phyloP scores from a whole-genome alignment of 164 flowering plant genomes.

The Nelumbo lutea region DNA sequence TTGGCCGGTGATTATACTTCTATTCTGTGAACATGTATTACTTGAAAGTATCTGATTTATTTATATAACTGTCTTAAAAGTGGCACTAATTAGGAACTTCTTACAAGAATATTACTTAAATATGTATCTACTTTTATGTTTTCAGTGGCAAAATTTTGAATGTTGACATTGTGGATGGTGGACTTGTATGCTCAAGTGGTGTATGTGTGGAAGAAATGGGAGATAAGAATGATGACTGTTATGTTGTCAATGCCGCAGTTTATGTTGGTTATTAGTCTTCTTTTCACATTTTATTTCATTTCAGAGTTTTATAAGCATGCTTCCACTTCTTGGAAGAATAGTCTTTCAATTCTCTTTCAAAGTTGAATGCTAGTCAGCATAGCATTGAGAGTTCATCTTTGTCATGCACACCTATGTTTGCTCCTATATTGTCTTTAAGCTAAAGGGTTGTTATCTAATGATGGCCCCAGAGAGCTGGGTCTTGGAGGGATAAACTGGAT shows the following conservation, averaged over 20 bases:
- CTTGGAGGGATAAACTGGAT: too few relatives aligned
- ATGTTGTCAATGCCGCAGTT: constrained; percentile 92
- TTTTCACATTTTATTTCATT: background rate
- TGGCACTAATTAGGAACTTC: background rate
- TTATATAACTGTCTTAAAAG: background rate
- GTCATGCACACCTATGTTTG: too few relatives aligned
- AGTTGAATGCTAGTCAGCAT: background rate
- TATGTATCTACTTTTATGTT: background rate
- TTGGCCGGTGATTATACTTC: background rate
- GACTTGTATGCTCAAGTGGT: constrained; percentile 91
- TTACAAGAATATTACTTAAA: background rate
- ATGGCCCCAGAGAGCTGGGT: too few relatives aligned
- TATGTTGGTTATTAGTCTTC: constrained; percentile 77
- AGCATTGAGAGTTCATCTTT: background rate
- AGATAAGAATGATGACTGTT: constrained; percentile 90
- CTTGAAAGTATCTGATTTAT: background rate
- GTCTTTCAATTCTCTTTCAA: background rate
- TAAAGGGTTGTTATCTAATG: too few relatives aligned
- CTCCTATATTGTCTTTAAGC: too few relatives aligned
- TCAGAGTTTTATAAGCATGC: constrained; percentile 1
- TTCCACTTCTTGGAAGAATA: background rate
- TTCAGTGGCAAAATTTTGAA: constrained; percentile 71
- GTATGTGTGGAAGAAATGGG: constrained; percentile 93
- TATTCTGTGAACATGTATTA: background rate
- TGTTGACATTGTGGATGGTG: constrained; percentile 88